Percentiles rank a stretch among this genome's conserved stretches.
Conservation (phyloP, 2,329 filamentous ascomycete genomes). For the Colletotrichum tropicicola region DNA sequence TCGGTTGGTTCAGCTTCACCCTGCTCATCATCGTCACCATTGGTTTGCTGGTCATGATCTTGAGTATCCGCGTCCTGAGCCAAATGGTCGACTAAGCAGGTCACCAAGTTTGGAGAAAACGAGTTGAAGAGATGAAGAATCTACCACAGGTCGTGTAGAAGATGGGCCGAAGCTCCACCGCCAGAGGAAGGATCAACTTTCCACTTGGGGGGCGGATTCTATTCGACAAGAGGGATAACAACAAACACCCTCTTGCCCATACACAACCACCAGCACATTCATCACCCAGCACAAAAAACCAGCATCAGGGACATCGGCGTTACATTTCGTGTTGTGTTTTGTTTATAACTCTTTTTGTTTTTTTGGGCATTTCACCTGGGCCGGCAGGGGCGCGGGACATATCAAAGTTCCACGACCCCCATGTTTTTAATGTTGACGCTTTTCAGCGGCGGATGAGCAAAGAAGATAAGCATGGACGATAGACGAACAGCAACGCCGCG, state of each 20-base stretch:
- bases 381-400: conserved; percentile 9
- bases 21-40: conserved; percentile 95
- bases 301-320: conserved; percentile 29
- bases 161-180: no score
- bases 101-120: no score
- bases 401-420: not conserved
- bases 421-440: conserved; percentile 29
- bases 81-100: conserved; percentile 55
- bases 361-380: conserved; percentile 17
- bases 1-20: conserved; percentile 97
- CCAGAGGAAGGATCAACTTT: no score
- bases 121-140: no score
- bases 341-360: conserved; percentile 1
- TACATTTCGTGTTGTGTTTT: conserved; percentile 23
- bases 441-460: conserved; percentile 1
- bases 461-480: conserved; percentile 9
- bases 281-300: conserved; percentile 8
- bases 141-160: no score
- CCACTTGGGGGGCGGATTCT: no score
- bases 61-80: conserved; percentile 85
- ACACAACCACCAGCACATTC: conserved; percentile 14
- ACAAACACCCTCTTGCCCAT: conserved; percentile 14
- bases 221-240: not conserved
- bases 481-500: conserved; percentile 3
- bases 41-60: conserved; percentile 93